Evolutionary conservation across 495 filamentous ascomycete genomes (phyloP).

Genomic region (Aspergillus funiculosus): DNA sequence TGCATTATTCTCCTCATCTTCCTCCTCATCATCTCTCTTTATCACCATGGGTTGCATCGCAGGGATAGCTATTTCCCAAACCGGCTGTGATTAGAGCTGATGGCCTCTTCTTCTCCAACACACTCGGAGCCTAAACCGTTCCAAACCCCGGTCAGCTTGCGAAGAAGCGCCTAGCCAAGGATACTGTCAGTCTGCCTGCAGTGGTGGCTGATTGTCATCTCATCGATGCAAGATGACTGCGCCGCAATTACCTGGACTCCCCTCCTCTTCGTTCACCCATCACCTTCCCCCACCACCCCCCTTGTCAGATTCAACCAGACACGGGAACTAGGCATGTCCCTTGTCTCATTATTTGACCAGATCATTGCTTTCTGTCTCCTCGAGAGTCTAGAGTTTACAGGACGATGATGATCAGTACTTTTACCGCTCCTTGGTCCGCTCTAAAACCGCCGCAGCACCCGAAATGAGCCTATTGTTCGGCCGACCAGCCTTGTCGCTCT

Average conservation of each 20-base stretch:
- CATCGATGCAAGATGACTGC: constrained; percentile 29
- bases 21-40: neutral
- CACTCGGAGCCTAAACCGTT: neutral
- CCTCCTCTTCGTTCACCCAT: constrained; percentile 7
- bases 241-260: constrained; percentile 20
- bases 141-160: constrained; percentile 7
- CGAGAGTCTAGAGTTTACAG: too few relatives aligned
- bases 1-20: too few relatives aligned
- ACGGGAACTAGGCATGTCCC: constrained; percentile 1
- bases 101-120: constrained; percentile 1
- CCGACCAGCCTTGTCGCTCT: constrained; percentile 2
- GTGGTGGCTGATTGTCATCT: constrained; percentile 16
- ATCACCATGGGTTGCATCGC: constrained; percentile 4
- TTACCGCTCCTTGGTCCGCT: neutral
- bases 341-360: too few relatives aligned
- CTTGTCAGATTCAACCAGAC: neutral
- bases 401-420: neutral
- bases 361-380: too few relatives aligned
- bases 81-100: neutral
- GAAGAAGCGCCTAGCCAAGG: constrained; percentile 38
- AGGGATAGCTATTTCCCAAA: neutral
- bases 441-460: neutral
- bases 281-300: neutral
- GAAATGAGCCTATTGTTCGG: neutral
- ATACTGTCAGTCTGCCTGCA: constrained; percentile 21